Evolutionary conservation across 805 yeast genomes (phyloP).

Genomic region (Candida namnaoensis): DNA sequence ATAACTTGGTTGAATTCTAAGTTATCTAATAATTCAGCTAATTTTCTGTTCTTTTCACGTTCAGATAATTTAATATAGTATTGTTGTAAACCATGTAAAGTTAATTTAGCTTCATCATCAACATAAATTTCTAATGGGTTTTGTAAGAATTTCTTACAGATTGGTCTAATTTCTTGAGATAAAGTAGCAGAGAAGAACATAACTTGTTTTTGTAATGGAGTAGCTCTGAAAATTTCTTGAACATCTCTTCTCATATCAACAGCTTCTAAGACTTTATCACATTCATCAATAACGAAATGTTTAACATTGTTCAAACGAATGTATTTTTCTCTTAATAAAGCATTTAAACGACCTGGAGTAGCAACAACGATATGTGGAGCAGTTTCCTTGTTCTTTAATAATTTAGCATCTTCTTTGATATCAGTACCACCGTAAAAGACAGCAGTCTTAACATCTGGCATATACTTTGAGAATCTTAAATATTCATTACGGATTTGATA

Average conservation of each 20-base stretch:
- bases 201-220: slow-evolving; percentile 97
- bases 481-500: slow-evolving; percentile 97
- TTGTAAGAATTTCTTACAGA: slow-evolving; percentile 97
- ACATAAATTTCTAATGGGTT: slow-evolving; percentile 95
- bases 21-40: slow-evolving; percentile 86
- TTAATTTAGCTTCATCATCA: slow-evolving; percentile 95
- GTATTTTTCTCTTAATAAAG: slow-evolving; percentile 85
- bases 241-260: slow-evolving; percentile 96
- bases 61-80: slow-evolving; percentile 86
- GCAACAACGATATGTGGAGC: slow-evolving; percentile 97
- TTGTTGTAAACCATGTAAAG: slow-evolving; percentile 97
- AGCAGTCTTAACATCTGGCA: slow-evolving; percentile 96
- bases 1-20: slow-evolving; percentile 97
- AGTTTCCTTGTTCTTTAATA: slow-evolving; percentile 84
- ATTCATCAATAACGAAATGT: slow-evolving; percentile 94
- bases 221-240: slow-evolving; percentile 93
- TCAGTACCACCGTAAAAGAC: slow-evolving; percentile 97
- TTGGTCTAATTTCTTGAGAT: slow-evolving; percentile 88
- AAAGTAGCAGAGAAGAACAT: slow-evolving; percentile 99
- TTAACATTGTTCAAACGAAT: slow-evolving; percentile 83
- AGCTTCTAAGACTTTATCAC: slow-evolving; percentile 93
- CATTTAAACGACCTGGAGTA: slow-evolving; percentile 96
- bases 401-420: slow-evolving; percentile 75
- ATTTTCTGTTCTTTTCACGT: slow-evolving; percentile 85
- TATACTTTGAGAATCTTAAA: slow-evolving; percentile 93